Conservation (phyloP, 805 yeast species). For the Myxozyma neglecta region DNA sequence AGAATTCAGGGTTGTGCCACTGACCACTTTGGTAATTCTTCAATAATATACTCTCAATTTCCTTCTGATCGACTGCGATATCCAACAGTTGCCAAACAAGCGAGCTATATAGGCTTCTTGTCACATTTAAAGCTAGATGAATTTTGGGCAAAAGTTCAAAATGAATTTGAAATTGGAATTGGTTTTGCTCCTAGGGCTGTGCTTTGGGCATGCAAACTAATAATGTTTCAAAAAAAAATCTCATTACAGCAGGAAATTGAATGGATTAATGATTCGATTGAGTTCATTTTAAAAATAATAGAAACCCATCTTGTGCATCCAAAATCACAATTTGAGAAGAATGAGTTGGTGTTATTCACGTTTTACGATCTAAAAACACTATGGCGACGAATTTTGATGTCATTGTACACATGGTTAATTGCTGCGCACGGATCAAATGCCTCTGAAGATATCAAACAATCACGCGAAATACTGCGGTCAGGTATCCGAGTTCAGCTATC, state of each 20-base stretch:
- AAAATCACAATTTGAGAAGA: not conserved
- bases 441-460: not conserved
- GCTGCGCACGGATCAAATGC: not conserved
- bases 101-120: slow-evolving; percentile 13
- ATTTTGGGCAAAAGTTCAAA: slow-evolving; percentile 3
- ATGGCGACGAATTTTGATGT: slow-evolving; percentile 7
- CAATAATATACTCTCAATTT: slow-evolving; percentile 14
- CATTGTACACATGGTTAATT: not conserved
- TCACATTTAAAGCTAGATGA: not conserved
- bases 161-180: not conserved
- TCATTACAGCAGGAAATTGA: not conserved
- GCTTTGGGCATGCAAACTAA: slow-evolving; percentile 10
- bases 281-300: not conserved
- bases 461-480: not conserved
- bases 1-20: slow-evolving; percentile 6
- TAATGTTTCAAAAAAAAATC: not conserved
- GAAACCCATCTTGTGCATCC: not conserved
- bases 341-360: not conserved
- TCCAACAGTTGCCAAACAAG: slow-evolving; percentile 15
- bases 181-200: slow-evolving; percentile 10
- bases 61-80: slow-evolving; percentile 17
- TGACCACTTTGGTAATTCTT: not conserved
- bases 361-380: not conserved
- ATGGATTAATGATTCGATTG: slow-evolving; percentile 5
- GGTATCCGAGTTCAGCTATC: not conserved